Base-by-base conservation (phyloP, 768 basidiomycete genomes). In the Pleurotus tuber-regium region DNA sequence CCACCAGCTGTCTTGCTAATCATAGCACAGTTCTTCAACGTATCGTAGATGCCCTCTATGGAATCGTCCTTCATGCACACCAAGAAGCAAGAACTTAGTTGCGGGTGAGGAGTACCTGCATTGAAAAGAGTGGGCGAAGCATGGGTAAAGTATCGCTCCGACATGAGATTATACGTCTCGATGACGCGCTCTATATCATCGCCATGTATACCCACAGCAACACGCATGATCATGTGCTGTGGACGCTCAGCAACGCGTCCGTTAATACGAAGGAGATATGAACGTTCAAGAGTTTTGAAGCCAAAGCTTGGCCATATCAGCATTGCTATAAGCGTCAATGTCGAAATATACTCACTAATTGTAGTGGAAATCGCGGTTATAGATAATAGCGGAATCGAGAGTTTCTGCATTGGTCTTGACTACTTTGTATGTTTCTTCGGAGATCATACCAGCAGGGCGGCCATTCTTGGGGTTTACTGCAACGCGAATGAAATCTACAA, bases 171-270 rank as follows among this genome's bases (percentile, higher is more conserved):
- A 67, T 93, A 92, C 0, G 96, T 97, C 74, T 97, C 86, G 55
- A 98, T 73, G 41, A 86, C 92, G 28, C 85, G 86, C 18, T 96
- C 92, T 50, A 98, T 80, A 66, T 98, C 89, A 7, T 70, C 63
- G 4, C 94, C 95, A 66, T 98, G 96, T 51, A 99, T 94, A 33
- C 96, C 96, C 40, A 98, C 93, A 40, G 97, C 92, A 51, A 99
- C 97, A 68, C 97, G 94, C 97, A 99, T 98, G 67, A 98, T 87
- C 84, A 98, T 91, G 68, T 98, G 97, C 62, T 98, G 97, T 25
- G 97, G 97, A 30, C 97, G 86, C 68, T 99, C 97, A 35, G 94
- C 95, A 41, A 96, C 92, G 53, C 90, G 89, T 35, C 93, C 92
- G 64, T 96, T 83, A 71, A 98, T 85, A 52, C 94, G 86, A 35